Percentiles rank a stretch among this genome's conserved stretches.
Conservation (phyloP, 2,329 filamentous ascomycete genomes). For the Ciborinia camelliae region DNA sequence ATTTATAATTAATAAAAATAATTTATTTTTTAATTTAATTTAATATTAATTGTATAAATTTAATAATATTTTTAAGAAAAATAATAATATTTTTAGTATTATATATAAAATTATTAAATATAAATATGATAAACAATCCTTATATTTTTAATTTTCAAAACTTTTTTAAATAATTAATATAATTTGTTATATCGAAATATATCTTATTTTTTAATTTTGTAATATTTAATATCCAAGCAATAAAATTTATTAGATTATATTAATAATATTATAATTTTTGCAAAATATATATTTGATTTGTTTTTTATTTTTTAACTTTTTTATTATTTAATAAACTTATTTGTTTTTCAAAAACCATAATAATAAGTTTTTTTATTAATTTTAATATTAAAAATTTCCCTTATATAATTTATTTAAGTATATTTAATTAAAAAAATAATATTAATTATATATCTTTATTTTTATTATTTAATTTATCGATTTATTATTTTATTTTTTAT, state of each 20-base stretch:
- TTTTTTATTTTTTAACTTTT: neutral
- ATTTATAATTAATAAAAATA: neutral
- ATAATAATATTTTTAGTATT: neutral
- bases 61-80: neutral
- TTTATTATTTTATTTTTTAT: too few species aligned
- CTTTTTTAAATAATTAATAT: neutral
- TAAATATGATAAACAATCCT: neutral
- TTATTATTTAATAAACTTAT: neutral
- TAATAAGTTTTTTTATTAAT: too few species aligned
- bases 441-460: too few species aligned
- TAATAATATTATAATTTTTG: neutral
- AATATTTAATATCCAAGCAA: neutral
- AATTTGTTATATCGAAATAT: neutral
- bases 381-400: too few species aligned
- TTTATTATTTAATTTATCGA: too few species aligned
- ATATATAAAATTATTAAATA: neutral
- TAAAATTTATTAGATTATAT: neutral
- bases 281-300: neutral
- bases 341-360: too few species aligned
- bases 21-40: neutral
- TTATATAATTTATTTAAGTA: too few species aligned
- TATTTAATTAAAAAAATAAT: too few species aligned
- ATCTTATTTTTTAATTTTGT: neutral
- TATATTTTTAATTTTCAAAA: neutral
- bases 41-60: neutral